Conservation (phyloP, 805 yeast species). For the Lipomyces yamadae region DNA sequence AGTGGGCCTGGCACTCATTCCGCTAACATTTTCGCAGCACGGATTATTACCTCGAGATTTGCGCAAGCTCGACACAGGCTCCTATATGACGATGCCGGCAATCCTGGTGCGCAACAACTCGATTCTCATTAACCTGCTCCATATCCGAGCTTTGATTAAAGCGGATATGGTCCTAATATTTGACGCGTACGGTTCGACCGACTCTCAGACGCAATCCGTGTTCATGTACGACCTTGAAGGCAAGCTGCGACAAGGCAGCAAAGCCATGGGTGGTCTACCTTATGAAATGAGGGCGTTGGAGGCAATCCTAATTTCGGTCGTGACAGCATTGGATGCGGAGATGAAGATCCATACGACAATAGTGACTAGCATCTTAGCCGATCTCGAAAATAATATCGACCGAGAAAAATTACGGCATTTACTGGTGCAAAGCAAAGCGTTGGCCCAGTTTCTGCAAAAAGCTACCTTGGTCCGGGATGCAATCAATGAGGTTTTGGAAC, state of each 20-base stretch:
- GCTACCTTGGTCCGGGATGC: slow-evolving; percentile 80
- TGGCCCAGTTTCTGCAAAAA: slow-evolving; percentile 82
- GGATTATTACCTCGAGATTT: slow-evolving; percentile 87
- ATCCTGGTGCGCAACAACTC: slow-evolving; percentile 79
- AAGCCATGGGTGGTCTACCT: slow-evolving; percentile 58
- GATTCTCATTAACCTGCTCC: slow-evolving; percentile 79
- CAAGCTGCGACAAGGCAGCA: slow-evolving; percentile 55
- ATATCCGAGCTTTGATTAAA: slow-evolving; percentile 88
- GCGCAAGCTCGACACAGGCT: slow-evolving; percentile 81
- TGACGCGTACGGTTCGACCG: slow-evolving; percentile 65
- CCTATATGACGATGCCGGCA: slow-evolving; percentile 85
- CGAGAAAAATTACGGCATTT: slow-evolving; percentile 76
- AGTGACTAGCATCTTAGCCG: slow-evolving; percentile 71
- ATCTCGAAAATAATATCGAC: slow-evolving; percentile 82
- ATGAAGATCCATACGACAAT: slow-evolving; percentile 82
- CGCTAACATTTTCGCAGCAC: slow-evolving; percentile 47
- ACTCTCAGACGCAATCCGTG: slow-evolving; percentile 69
- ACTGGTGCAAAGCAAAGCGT: slow-evolving; percentile 80
- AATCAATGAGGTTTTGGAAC: slow-evolving; percentile 81
- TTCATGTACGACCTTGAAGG: slow-evolving; percentile 81
- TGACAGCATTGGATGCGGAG: slow-evolving; percentile 79
- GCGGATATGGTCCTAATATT: slow-evolving; percentile 79
- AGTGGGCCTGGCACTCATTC: too few relatives aligned
- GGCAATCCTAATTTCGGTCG: slow-evolving; percentile 78
- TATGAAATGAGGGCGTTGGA: slow-evolving; percentile 93